Base-by-base conservation (phyloP, 805 yeast genomes). In the Torulaspora indica region DNA sequence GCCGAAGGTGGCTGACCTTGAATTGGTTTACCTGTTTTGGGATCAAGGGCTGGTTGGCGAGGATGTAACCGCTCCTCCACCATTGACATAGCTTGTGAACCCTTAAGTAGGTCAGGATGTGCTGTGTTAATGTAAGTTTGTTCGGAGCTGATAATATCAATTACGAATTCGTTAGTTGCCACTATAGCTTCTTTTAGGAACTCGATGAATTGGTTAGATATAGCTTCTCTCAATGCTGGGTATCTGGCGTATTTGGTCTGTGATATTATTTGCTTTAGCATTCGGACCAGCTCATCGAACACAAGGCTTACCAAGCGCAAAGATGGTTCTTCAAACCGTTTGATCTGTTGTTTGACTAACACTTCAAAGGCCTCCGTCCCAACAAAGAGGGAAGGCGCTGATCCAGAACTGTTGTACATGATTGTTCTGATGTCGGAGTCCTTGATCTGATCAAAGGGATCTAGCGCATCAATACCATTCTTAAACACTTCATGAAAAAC, bases 311-410 rank as follows among this genome's bases (percentile, higher is more conserved):
- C 89, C 72, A 97, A 87, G 58, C 95, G 81, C 47, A 86, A 57
- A 3, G 93, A 72, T 9, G 98, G 98, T 58, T 91, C 97, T 69
- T 90, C 96, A 71, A 93, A 88, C 67, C 98, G 80, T 57, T 76
- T 81, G 54, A 91, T 90, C 69, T 88, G 96, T 64, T 88, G 95
- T 67, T 87, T 89, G 37, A 91, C 97, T 50, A 90, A 77, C 14
- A 90, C 95, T 66, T 93, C 98, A 66, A 91, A 91, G 0, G 97
- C 97, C 58, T 88, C 93, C 8, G 98, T 91, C 18, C 98, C 98
- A 49, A 91, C 98, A 70, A 91, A 91, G 58, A 91, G 73, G 4
- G 96, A 86, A 10, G 98, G 98, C 1, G 98, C 81, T 27, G 96
- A 84, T 59, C 98, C 98, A 7, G 96, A 85, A 34, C 97, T 85